Percentiles rank a stretch among this genome's conserved stretches.
These are phyloP conservation scores for Anacardium occidentale DNA, from an alignment of 345 rosid species.

Conservation along the genomic window DNA sequence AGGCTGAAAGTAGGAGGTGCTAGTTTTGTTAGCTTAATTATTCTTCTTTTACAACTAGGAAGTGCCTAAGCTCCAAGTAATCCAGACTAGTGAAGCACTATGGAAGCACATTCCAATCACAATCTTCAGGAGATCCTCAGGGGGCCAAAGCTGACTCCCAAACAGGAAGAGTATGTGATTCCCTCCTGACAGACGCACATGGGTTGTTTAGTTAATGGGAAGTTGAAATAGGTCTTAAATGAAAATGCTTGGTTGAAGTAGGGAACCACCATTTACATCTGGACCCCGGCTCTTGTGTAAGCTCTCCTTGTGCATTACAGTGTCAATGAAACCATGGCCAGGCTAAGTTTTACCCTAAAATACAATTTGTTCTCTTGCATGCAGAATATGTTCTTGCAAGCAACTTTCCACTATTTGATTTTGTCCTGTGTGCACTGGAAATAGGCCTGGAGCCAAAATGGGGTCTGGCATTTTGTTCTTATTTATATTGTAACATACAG, in stretches of 20 bases:
- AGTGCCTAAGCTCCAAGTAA: constrained; percentile 14
- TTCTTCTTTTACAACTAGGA: constrained; percentile 1
- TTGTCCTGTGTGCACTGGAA: constrained; percentile 4
- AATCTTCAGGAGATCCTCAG: constrained; percentile 16
- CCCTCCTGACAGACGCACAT: constrained; percentile 37
- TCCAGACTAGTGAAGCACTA: constrained; percentile 1
- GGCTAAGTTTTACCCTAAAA: constrained; percentile 13
- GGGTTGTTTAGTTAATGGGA: constrained; percentile 27
- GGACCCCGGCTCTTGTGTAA: constrained; percentile 14
- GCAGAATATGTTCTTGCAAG: constrained; percentile 8
- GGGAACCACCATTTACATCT: constrained; percentile 20
- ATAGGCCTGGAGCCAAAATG: not conserved
- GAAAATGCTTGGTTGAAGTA: constrained; percentile 16
- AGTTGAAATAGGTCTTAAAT: constrained; percentile 15
- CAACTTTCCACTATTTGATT: constrained; percentile 14
- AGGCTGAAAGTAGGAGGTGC: not conserved
- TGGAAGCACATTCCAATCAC: not conserved
- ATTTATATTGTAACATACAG: not conserved
- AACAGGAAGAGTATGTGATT: constrained; percentile 17
- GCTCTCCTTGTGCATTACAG: constrained; percentile 23
- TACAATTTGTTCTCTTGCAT: constrained; percentile 15
- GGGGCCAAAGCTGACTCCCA: constrained; percentile 26
- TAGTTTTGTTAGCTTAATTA: not conserved
- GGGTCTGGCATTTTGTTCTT: constrained; percentile 17
- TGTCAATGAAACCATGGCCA: constrained; percentile 10